Evolutionary conservation across 176 grass and related monocot species (phyloP), one percentile per base, ranked within the genome.

Genomic region (Zea luxurians): DNA sequence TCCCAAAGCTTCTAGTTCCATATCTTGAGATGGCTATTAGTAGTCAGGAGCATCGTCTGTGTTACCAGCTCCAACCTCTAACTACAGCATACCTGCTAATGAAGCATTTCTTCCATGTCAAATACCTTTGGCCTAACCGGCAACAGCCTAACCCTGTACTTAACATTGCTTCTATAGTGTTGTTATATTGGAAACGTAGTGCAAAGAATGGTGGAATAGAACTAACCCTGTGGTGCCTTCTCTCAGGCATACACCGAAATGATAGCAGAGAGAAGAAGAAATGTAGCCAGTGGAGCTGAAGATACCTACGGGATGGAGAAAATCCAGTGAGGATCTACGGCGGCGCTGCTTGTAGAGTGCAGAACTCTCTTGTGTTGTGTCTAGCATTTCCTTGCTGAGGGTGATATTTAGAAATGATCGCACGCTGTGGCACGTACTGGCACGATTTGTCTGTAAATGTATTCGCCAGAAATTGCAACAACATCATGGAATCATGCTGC

Each of bases 251-350:
- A 98, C 85, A 90, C 87, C 1, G 74, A 92, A 55, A 98, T 98
- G 95, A 98, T 98, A 87, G 71, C 83, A 15, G 89, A 94, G 83
- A 92, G 95, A 77, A 92, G 89, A 65, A 88, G 63, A 90, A 91
- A 76, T 66, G 91, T 98, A 43, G 81, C 85, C 38, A 90, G 84
- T 35, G 95, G 95, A 20, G 71, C 87, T 73, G 95, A 98, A 92
- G 95, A 98, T 94, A 98, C 91, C 15, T 98, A 90, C 53, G 95
- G 95, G 34, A 86, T 76, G 82, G 83, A 82, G 81, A 93, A 85
- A 75, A 40, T 52, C 46, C 67, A 83, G 61, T 82, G 82, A 88
- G 10, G 68, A 60, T 67, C 37, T 10, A 27, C 43, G 47, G 42
- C 27, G 2, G 45, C 61, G 34, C 68, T 7, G 9, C 65, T 61